phyloP scores from a whole-genome alignment of 2,329 filamentous ascomycete genomes.

The Cercospora sesami region DNA sequence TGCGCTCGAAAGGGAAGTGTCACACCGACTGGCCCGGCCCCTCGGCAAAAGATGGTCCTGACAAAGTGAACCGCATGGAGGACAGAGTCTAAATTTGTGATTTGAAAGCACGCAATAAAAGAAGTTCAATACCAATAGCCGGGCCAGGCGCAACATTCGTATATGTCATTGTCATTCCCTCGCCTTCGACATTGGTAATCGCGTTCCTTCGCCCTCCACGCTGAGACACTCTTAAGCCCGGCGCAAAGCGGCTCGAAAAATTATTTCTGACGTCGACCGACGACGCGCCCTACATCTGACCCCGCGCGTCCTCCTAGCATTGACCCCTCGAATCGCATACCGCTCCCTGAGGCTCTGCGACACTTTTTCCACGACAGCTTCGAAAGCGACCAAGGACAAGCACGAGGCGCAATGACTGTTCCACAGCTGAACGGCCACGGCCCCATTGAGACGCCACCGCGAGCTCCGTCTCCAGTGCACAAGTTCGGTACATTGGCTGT shows the following conservation, averaged over 20 bases:
- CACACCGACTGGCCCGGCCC: not conserved
- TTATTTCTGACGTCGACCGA: not conserved
- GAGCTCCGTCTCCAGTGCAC: conserved; percentile 71
- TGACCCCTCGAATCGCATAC: conserved; percentile 1
- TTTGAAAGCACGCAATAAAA: conserved; percentile 11
- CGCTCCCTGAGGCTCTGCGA: not conserved
- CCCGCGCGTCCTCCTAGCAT: not conserved
- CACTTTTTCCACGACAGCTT: not conserved
- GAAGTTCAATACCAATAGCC: conserved; percentile 1
- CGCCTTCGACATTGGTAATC: conserved; percentile 12
- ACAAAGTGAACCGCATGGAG: conserved; percentile 8
- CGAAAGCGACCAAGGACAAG: not conserved
- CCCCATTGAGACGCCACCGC: conserved; percentile 70
- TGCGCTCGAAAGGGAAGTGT: not conserved
- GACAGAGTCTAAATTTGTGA: conserved; percentile 5
- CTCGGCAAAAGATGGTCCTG: not conserved
- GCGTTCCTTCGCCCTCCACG: not conserved
- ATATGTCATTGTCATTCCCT: conserved; percentile 5
- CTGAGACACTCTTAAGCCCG: not conserved
- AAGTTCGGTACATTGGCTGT: conserved; percentile 92
- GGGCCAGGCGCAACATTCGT: not conserved
- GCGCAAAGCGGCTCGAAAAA: conserved; percentile 4
- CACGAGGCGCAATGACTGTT: conserved; percentile 29
- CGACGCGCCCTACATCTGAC: not conserved
- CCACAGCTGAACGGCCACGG: conserved; percentile 26